These are phyloP conservation scores for Fistulinella staudtii DNA, from an alignment of 1,284 basidiomycete genomes.

Conservation along the genomic window DNA sequence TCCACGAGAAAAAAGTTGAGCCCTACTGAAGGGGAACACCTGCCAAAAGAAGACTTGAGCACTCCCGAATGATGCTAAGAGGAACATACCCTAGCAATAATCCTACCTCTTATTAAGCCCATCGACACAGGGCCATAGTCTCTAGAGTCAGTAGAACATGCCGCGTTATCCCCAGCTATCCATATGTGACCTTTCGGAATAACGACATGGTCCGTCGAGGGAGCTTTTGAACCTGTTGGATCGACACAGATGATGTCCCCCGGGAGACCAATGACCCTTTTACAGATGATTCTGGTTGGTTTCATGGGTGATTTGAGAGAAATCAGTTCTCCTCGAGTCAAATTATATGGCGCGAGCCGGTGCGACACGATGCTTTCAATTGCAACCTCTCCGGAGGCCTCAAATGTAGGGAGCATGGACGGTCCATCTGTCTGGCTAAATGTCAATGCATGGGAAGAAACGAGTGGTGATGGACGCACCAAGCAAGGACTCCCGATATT, in stretches of 20 bases:
- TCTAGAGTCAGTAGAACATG: conserved; percentile 82
- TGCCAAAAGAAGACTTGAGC: conserved; percentile 23
- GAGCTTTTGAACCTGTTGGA: conserved; percentile 61
- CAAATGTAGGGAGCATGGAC: conserved; percentile 88
- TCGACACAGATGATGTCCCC: conserved; percentile 91
- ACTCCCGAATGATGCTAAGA: conserved; percentile 1
- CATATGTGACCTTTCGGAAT: conserved; percentile 87
- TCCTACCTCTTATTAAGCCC: conserved; percentile 73
- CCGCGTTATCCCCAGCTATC: conserved; percentile 88
- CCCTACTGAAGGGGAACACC: conserved; percentile 51
- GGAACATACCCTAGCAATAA: conserved; percentile 68
- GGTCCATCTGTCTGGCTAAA: conserved; percentile 56
- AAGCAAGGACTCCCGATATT: conserved; percentile 54
- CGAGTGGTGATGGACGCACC: conserved; percentile 35
- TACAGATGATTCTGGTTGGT: conserved; percentile 75
- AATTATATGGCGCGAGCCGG: conserved; percentile 48
- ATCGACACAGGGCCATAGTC: conserved; percentile 90
- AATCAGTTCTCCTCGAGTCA: conserved; percentile 79
- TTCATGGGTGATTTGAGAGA: conserved; percentile 73
- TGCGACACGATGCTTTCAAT: conserved; percentile 60
- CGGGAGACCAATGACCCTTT: conserved; percentile 86
- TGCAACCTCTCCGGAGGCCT: conserved; percentile 53
- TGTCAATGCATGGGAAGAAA: not conserved
- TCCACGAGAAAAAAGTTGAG: conserved; percentile 49
- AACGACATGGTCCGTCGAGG: conserved; percentile 65